These are phyloP conservation scores for Coprinopsis strossmayeri DNA, from an alignment of 768 basidiomycete genomes.

Conservation along the genomic window DNA sequence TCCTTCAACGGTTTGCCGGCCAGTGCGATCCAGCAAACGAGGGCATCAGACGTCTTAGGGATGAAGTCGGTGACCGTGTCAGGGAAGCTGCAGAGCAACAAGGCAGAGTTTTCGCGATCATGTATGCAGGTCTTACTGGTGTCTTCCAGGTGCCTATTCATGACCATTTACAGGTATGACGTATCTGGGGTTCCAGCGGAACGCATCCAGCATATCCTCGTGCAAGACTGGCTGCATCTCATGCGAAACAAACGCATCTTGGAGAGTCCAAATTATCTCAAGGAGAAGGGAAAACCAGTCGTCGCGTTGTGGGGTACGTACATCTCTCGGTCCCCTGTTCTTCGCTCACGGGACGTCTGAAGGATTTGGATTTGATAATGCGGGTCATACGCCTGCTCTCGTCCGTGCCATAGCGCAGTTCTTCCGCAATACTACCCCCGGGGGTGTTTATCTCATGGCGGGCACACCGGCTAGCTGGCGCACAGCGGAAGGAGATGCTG, in stretches of 20 bases:
- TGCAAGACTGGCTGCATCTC: constrained; percentile 72
- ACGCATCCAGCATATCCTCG: constrained; percentile 58
- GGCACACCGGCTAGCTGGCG: constrained; percentile 75
- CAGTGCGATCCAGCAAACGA: constrained; percentile 55
- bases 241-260: constrained; percentile 53
- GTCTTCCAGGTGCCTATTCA: constrained; percentile 3
- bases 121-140: constrained; percentile 39
- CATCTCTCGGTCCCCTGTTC: too few relatives aligned
- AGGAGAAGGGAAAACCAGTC: constrained; percentile 63
- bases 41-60: constrained; percentile 58
- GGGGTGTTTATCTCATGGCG: constrained; percentile 69
- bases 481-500: constrained; percentile 61
- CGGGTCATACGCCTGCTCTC: constrained; percentile 55
- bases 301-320: constrained; percentile 71
- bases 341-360: too few relatives aligned
- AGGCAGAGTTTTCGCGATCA: constrained; percentile 77
- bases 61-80: constrained; percentile 69
- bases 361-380: constrained; percentile 66
- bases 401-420: constrained; percentile 49
- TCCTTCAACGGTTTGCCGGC: constrained; percentile 71
- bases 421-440: constrained; percentile 57
- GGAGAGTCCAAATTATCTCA: constrained; percentile 68
- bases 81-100: constrained; percentile 74
- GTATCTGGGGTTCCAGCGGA: constrained; percentile 71
- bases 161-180: constrained; percentile 57